phyloP scores from a whole-genome alignment of 176 grass and related monocot genomes.

The Thalia dealbata region DNA sequence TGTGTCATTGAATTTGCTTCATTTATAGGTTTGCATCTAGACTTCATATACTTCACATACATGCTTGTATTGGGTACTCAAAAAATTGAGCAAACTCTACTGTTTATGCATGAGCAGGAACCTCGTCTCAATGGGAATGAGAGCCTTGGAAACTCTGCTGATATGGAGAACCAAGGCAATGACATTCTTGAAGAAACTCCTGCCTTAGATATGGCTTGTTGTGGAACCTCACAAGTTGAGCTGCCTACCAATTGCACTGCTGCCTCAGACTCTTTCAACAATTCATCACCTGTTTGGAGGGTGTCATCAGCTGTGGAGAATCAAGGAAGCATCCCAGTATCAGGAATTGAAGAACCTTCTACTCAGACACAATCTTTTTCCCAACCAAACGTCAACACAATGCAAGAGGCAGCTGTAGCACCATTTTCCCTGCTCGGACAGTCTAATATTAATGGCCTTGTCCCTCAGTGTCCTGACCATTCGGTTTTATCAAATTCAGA shows the following conservation, averaged over 20 bases:
- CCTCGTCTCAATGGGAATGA: conserved; percentile 6
- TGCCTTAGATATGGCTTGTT: conserved; percentile 5
- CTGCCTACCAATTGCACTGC: background rate
- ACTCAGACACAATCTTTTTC: background rate
- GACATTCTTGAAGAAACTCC: background rate
- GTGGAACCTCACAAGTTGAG: conserved; percentile 3
- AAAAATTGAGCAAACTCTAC: background rate
- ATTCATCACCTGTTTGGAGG: background rate
- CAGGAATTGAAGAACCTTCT: conserved; percentile 18
- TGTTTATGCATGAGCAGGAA: conserved; percentile 25
- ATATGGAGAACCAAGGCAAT: background rate
- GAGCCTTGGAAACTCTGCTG: conserved; percentile 11
- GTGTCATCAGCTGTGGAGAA: background rate
- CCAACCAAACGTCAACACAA: conserved; percentile 1
- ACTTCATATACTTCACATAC: background rate
- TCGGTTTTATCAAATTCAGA: conserved; percentile 12
- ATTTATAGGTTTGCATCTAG: background rate
- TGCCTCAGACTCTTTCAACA: background rate
- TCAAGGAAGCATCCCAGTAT: conserved; percentile 5
- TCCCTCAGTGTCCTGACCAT: conserved; percentile 27
- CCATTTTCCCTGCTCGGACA: conserved; percentile 13
- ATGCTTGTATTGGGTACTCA: background rate
- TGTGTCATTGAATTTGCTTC: no score
- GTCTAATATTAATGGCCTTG: conserved; percentile 1
- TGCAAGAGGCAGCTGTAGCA: background rate